These are phyloP conservation scores for Boeremia exigua DNA, from an alignment of 2,329 filamentous ascomycete species.

Conservation along the genomic window DNA sequence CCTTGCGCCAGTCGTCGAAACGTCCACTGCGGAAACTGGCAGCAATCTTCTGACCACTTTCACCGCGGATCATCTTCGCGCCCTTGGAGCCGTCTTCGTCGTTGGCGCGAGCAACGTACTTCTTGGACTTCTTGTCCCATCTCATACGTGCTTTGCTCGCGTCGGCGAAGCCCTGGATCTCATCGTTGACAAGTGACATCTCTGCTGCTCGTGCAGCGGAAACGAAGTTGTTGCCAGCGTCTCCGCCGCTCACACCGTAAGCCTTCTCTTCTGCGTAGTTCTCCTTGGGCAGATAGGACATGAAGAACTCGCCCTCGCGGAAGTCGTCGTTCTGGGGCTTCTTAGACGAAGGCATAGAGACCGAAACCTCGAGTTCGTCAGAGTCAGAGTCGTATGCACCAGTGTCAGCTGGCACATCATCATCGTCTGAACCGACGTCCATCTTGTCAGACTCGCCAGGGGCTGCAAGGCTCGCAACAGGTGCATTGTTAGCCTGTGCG, in stretches of 20 bases:
- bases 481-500: conserved; percentile 35
- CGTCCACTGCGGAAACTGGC: conserved; percentile 91
- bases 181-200: conserved; percentile 94
- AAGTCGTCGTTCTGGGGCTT: conserved; percentile 59
- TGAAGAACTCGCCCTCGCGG: conserved; percentile 90
- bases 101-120: conserved; percentile 90
- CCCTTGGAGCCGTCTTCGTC: conserved; percentile 89
- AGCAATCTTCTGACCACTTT: conserved; percentile 94
- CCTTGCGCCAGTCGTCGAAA: conserved; percentile 90
- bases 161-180: conserved; percentile 80
- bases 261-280: conserved; percentile 88
- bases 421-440: conserved; percentile 42
- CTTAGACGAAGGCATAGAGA: conserved; percentile 50
- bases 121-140: conserved; percentile 96
- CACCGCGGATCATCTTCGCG: conserved; percentile 78
- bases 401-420: conserved; percentile 39
- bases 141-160: conserved; percentile 78
- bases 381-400: conserved; percentile 54
- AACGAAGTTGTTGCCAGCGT: conserved; percentile 72
- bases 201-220: conserved; percentile 84
- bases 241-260: conserved; percentile 88
- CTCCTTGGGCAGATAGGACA: conserved; percentile 89
- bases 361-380: conserved; percentile 61
- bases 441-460: conserved; percentile 21
- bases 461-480: conserved; percentile 10